Evolutionary conservation across 352 stramenopile genomes (phyloP), one percentile per base, ranked within the genome.

Genomic region (Globisporangium alternatum): DNA sequence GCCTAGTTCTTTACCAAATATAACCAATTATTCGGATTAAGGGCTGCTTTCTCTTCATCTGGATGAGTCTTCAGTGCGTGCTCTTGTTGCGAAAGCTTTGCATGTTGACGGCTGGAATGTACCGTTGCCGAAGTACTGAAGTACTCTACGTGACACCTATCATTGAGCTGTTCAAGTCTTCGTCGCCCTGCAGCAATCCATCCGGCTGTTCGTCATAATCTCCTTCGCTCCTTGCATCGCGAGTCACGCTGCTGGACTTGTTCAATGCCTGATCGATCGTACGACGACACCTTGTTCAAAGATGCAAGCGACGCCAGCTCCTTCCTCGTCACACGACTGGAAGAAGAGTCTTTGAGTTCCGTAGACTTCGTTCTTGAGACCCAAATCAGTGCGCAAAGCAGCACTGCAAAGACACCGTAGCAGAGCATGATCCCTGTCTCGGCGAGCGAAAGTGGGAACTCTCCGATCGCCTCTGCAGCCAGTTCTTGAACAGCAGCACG

Each of bases 1-100:
- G 51, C 51, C 31, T n/a, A 44, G 51, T 25, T 56, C 28, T 55
- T 41, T 17, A 56, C 17, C 25, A 39, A 57, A 57, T 44, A 56
- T 43, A 31, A 39, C 25, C 41, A 47, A n/a, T 56, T 25, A 41
- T 28, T 28, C 2, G 25, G 8, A 21, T 21, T 22, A 13, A 10
- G 33, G 22, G 8, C 35, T 25, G 35, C 54, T 47, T 49, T 17
- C 21, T 37, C 21, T 31, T 37, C 49, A 28, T 33, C 22, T 54
- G 21, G 6, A 33, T 54, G 15, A 39, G 15, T 39, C 28, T 13
- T 22, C 25, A 28, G 25, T 28, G 25, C 25, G n/a, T 12, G 5
- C 19, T 37, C 12, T 53, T 17, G 44, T 28, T 28, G 25, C 25
- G 25, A 28, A 28, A 28, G 2, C 22, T n/a, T n/a, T 54, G 44